phyloP scores from a whole-genome alignment of 768 basidiomycete genomes.

The Phaeotremella skinneri region DNA sequence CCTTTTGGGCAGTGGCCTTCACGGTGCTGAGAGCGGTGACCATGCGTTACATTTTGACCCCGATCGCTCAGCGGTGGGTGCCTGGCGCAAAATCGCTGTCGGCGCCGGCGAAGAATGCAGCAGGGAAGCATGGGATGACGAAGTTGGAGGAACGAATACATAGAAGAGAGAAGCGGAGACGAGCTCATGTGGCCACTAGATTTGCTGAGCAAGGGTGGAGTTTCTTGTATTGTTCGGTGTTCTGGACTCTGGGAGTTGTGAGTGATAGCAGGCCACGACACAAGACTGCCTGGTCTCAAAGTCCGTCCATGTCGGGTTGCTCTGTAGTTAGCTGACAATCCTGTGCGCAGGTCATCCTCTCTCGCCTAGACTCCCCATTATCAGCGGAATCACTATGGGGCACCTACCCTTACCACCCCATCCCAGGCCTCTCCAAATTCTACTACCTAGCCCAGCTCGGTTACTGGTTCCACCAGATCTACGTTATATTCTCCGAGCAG shows the following conservation, averaged over 20 bases:
- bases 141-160: constrained; percentile 13
- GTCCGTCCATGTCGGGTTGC: background rate
- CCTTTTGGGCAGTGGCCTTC: constrained; percentile 80
- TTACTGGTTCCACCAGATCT: constrained; percentile 86
- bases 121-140: constrained; percentile 2
- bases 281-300: background rate
- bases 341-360: constrained; percentile 75
- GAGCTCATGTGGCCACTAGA: constrained; percentile 71
- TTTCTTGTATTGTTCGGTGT: constrained; percentile 71
- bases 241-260: constrained; percentile 78
- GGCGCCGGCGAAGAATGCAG: background rate
- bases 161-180: constrained; percentile 60
- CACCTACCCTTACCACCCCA: constrained; percentile 74
- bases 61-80: constrained; percentile 76
- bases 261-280: constrained; percentile 52
- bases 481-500: constrained; percentile 90
- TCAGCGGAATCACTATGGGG: constrained; percentile 69
- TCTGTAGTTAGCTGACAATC: constrained; percentile 3
- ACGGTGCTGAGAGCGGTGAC: constrained; percentile 77
- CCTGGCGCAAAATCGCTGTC: constrained; percentile 29
- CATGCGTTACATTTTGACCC: constrained; percentile 71
- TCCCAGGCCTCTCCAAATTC: constrained; percentile 79
- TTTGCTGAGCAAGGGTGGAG: constrained; percentile 97
- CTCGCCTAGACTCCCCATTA: constrained; percentile 63
- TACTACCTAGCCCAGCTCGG: constrained; percentile 83